Evolutionary conservation across 345 rosid genomes (phyloP).

Genomic region (Theobroma cacao): DNA sequence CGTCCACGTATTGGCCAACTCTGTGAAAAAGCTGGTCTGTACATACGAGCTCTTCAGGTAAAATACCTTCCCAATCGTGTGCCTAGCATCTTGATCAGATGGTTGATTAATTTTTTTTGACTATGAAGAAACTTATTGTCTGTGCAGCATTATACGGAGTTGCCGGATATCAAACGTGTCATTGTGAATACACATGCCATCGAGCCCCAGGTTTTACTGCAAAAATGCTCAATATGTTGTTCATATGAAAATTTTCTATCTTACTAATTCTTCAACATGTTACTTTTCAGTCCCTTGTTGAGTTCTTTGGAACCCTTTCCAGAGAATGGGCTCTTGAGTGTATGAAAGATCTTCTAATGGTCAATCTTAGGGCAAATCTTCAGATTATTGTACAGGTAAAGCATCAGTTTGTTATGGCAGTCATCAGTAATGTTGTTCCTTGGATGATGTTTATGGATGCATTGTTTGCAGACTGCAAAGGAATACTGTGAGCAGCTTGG

Average conservation of each 20-base stretch:
- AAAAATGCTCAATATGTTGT: constrained; percentile 13
- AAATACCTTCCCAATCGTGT: not conserved
- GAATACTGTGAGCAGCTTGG: constrained; percentile 98
- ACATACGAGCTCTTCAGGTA: constrained; percentile 83
- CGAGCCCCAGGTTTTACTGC: constrained; percentile 84
- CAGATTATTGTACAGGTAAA: constrained; percentile 94
- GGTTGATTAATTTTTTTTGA: not conserved
- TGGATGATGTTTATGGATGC: constrained; percentile 12
- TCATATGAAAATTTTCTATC: not conserved
- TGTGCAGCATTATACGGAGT: constrained; percentile 89
- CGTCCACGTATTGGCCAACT: constrained; percentile 94
- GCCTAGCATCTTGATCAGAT: not conserved
- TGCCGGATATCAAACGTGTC: constrained; percentile 96
- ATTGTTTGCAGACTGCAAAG: constrained; percentile 68
- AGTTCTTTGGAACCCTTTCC: constrained; percentile 94
- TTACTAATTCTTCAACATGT: not conserved
- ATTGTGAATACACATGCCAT: constrained; percentile 98
- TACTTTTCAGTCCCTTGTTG: constrained; percentile 76
- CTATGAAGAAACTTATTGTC: constrained; percentile 11
- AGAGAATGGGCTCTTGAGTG: constrained; percentile 98
- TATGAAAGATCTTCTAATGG: constrained; percentile 95
- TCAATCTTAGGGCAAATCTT: constrained; percentile 86
- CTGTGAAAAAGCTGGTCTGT: constrained; percentile 98
- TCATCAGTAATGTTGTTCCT: not conserved
- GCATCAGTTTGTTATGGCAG: not conserved